phyloP scores from a whole-genome alignment of 306 rosid species.

The Glycyrrhiza uralensis region DNA sequence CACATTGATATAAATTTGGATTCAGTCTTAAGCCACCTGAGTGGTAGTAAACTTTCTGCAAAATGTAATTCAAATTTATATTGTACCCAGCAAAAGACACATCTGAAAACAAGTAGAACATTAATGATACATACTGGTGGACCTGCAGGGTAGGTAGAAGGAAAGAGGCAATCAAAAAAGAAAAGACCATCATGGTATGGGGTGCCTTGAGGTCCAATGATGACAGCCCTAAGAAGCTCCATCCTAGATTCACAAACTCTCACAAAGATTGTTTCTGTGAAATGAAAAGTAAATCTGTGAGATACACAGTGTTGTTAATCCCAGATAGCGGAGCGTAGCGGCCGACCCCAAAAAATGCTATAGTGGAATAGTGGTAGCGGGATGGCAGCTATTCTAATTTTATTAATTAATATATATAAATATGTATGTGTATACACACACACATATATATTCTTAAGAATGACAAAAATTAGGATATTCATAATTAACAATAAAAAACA shows the following conservation, averaged over 20 bases:
- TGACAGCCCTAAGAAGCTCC: constrained; percentile 77
- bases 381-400: too few species aligned
- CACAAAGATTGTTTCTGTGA: constrained; percentile 67
- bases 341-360: too few species aligned
- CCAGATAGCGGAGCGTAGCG: too few species aligned
- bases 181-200: constrained; percentile 89
- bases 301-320: too few species aligned
- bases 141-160: constrained; percentile 48
- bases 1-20: constrained; percentile 70
- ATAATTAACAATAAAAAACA: too few species aligned
- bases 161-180: constrained; percentile 75
- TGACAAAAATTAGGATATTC: too few species aligned
- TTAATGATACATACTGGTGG: constrained; percentile 66
- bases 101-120: neutral
- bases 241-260: constrained; percentile 67
- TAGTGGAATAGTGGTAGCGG: too few species aligned
- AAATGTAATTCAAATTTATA: constrained; percentile 20
- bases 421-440: too few species aligned
- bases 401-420: too few species aligned
- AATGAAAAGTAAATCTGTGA: constrained; percentile 18
- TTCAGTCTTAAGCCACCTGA: constrained; percentile 84
- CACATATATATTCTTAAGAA: too few species aligned
- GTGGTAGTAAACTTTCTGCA: constrained; percentile 72
- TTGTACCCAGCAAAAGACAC: constrained; percentile 18
- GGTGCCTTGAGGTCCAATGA: constrained; percentile 76